phyloP scores from a whole-genome alignment of 2,329 filamentous ascomycete genomes.

The Talaromyces sp. region DNA sequence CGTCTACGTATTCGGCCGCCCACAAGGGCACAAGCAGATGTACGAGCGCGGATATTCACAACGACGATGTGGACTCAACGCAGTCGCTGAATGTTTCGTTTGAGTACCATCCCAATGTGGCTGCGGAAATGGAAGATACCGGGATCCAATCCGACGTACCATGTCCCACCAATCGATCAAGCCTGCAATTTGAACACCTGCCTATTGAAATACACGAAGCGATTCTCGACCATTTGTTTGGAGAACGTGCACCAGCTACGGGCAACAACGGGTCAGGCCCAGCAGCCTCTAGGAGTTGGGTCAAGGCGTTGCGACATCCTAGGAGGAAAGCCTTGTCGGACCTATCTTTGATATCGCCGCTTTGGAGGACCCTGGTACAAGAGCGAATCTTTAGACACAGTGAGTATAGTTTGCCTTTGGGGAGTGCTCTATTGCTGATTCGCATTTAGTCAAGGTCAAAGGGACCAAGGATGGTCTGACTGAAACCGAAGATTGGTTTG shows the following conservation, averaged over 20 bases:
- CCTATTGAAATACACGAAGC: conserved; percentile 69
- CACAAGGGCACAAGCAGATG: conserved; percentile 21
- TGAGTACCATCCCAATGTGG: conserved; percentile 18
- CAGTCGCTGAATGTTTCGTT: conserved; percentile 17
- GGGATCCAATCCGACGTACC: conserved; percentile 14
- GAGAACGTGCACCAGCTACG: conserved; percentile 60
- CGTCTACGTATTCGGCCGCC: conserved; percentile 17
- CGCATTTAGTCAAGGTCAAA: conserved; percentile 59
- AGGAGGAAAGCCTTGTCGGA: conserved; percentile 63
- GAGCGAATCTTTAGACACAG: conserved; percentile 67
- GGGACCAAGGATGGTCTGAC: conserved; percentile 61
- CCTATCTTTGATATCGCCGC: conserved; percentile 53
- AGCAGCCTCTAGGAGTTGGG: conserved; percentile 54
- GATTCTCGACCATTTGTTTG: conserved; percentile 67
- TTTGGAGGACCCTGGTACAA: conserved; percentile 67
- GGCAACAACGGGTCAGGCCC: conserved; percentile 52
- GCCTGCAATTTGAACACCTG: conserved; percentile 39
- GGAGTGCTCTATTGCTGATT: not conserved
- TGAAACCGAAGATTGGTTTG: conserved; percentile 59
- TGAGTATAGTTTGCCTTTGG: conserved; percentile 19
- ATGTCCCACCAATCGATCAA: conserved; percentile 13
- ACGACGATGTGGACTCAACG: conserved; percentile 15
- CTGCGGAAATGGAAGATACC: conserved; percentile 24
- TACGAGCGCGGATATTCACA: conserved; percentile 23
- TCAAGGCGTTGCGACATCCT: conserved; percentile 62